Evolutionary conservation across 129 eudicot genomes (phyloP).

Genomic region (Helianthus annuus): DNA sequence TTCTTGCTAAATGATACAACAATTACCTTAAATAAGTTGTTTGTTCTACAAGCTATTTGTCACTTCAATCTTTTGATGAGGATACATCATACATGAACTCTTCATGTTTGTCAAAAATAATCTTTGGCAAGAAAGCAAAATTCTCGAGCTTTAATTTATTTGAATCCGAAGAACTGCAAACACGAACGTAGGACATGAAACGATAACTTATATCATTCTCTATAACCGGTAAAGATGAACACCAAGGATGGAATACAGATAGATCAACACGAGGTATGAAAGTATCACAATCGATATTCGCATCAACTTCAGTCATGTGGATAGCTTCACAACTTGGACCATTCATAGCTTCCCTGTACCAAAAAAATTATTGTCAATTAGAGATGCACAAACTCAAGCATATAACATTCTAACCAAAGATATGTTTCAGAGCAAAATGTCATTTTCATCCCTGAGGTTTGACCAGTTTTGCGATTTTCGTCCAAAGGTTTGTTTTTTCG

Average conservation of each 20-base stretch:
- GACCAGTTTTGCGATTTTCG: no score
- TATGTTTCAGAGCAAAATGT: not conserved
- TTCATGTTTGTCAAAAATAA: slow-evolving; percentile 62
- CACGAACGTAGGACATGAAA: slow-evolving; percentile 64
- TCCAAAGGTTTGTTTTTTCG: no score
- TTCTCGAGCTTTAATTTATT: slow-evolving; percentile 21
- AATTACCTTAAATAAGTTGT: slow-evolving; percentile 14
- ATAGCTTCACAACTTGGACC: slow-evolving; percentile 68
- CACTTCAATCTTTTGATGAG: slow-evolving; percentile 14
- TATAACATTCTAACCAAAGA: not conserved
- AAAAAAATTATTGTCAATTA: slow-evolving; percentile 7
- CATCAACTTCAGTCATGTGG: slow-evolving; percentile 69
- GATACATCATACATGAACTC: slow-evolving; percentile 40
- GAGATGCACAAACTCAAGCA: not conserved
- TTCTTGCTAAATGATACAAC: not conserved
- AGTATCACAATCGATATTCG: slow-evolving; percentile 59
- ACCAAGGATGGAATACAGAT: slow-evolving; percentile 64
- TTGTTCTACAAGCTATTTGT: not conserved
- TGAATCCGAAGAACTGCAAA: slow-evolving; percentile 20
- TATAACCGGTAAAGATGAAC: slow-evolving; percentile 50
- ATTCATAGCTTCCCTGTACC: slow-evolving; percentile 69
- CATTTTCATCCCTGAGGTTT: no score
- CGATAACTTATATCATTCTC: slow-evolving; percentile 48
- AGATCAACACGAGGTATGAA: slow-evolving; percentile 64
- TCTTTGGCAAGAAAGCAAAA: slow-evolving; percentile 36